Base-by-base conservation (phyloP, 495 filamentous ascomycete genomes). In the Aspergillus coremiiformis region DNA sequence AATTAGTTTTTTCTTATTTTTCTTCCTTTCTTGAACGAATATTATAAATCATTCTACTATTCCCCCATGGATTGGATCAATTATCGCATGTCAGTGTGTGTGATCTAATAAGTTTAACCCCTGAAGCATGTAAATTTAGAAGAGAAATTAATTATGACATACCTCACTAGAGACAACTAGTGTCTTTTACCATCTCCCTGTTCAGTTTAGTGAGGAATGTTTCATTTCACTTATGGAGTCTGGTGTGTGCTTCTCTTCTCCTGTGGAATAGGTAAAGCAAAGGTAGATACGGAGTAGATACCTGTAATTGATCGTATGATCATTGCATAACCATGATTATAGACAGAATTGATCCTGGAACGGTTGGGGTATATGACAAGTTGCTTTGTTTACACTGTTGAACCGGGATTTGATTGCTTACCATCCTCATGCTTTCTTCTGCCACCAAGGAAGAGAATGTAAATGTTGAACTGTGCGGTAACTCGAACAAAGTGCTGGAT, bases 401-500 rank as follows among this genome's bases (percentile, higher is more conserved):
- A 14, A 5, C 19, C 17, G 17, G 9, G 32, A n/a, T 3, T 41
- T 41, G n/a, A 41, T 41, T 41, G 15, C 17, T 41, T 4, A 41
- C 37, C 17, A 20, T 19, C 37, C 6, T 57, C 51, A 58, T 0
- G 37, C 32, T 10, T 54, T 57, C 45, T 47, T 49, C 33, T 59
- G 53, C 70, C 71, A 73, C 62, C 67, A 72, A 20, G 68, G 61
- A 46, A 77, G 55, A 42, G 61, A 59, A 44, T 77, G 66, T 21
- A 80, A 53, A 46, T 74, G 69, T 49, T 66, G 66, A 22, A 66
- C 62, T 10, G 71, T 66, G 32, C 70, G 64, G 15, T 67, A 54
- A 44, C 83, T 87, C 32, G 87, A 70, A 56, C 87, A 90, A 35
- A 92, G 64, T 6, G 76, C 74, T 10, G 85, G 72, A 65, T 95